Evolutionary conservation across 345 rosid genomes (phyloP), one percentile per base, ranked within the genome.

Genomic region (Balakata baccata): DNA sequence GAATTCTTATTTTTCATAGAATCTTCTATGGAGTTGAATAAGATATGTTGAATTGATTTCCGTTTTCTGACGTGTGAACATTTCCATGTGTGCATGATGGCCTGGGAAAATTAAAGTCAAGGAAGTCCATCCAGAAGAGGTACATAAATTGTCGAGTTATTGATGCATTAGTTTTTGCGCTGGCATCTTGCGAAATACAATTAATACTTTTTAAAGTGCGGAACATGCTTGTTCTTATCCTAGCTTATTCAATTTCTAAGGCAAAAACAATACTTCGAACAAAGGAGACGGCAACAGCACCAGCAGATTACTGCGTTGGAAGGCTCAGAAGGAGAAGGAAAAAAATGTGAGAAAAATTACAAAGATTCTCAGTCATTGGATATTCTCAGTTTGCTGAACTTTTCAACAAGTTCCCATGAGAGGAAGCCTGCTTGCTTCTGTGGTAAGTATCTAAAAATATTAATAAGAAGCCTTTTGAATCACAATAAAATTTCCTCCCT

Each of bases 181-280:
- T 17, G 18, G 22, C 57, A 37, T 63, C 10, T 63, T 63, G 34
- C 4, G 14, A 43, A 58, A 58, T 58, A n/a, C 20, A 23, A 57
- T 47, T 66, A 37, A 25, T 7, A 11, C 7, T 67, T 25, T 51
- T 47, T 12, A 20, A 66, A 16, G 17, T 66, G 29, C 1, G 22
- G 70, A 67, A 49, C 9, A 12, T 13, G 6, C 41, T 13, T 62
- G 66, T 62, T 62, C 23, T 64, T 64, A 20, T 38, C 45, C 23
- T 17, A 14, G 22, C 20, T 63, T 56, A 52, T 74, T 70, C 51
- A 77, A 58, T 69, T 25, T 69, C 64, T 11, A 62, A 93, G 98
- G 88, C 98, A 93, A 85, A 89, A 84, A 72, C 97, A 91, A 59
- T 93, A 88, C 77, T 93, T 93, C 43, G 98, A 93, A 78, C 97